These are phyloP conservation scores for Diaporthe australafricana DNA, from an alignment of 2,329 filamentous ascomycete species.

Conservation along the genomic window DNA sequence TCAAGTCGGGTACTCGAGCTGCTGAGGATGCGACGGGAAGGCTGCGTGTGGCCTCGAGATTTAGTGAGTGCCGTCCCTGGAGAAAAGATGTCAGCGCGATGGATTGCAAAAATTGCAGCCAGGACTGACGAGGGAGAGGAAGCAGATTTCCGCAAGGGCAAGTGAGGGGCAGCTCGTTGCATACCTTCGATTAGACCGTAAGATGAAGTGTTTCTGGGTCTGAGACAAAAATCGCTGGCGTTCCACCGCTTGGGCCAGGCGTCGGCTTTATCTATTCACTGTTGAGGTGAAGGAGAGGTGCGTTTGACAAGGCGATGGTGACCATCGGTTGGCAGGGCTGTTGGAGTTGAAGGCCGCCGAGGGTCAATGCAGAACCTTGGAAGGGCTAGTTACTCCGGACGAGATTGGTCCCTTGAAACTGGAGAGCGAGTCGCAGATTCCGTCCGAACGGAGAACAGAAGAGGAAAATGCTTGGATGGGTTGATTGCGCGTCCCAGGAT, in stretches of 20 bases:
- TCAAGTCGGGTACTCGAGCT: neutral
- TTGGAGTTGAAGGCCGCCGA: neutral
- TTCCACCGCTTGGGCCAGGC: conserved; percentile 21
- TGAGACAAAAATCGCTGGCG: conserved; percentile 1
- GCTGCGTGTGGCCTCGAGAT: neutral
- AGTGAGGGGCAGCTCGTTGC: neutral
- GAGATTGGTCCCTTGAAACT: conserved; percentile 6
- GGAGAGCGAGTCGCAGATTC: conserved; percentile 1
- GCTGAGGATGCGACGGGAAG: neutral
- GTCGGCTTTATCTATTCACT: neutral
- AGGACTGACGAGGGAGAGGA: neutral
- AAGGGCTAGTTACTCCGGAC: neutral
- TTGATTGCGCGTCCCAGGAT: conserved; percentile 24
- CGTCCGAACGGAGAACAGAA: neutral
- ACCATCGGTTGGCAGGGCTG: neutral
- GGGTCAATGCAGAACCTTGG: neutral
- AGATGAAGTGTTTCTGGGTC: conserved; percentile 1
- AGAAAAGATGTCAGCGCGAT: neutral
- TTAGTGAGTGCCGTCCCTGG: neutral
- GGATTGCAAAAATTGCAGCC: neutral
- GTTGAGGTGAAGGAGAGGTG: conserved; percentile 2
- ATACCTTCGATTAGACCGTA: neutral
- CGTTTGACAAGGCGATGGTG: neutral
- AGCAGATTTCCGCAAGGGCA: neutral
- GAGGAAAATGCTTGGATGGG: conserved; percentile 7